Evolutionary conservation across 2,329 filamentous ascomycete genomes (phyloP), one percentile per base, ranked within the genome.

Genomic region (Aspergillus hortae): DNA sequence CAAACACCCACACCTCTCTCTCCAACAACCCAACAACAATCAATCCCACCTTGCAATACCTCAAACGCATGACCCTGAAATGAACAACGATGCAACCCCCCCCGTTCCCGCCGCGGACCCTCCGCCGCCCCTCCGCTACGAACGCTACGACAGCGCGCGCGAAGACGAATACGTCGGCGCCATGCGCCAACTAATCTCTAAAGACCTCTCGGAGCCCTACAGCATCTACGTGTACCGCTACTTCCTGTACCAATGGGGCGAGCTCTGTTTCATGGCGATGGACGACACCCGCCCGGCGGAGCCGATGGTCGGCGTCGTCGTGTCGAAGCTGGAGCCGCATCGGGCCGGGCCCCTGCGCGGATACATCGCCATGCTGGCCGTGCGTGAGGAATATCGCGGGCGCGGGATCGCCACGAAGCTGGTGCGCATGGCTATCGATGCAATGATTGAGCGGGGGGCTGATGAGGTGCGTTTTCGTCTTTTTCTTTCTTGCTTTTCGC

Each of bases 181-280:
- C 40, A 96, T 99, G 72, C 86, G 92, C 50, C 86, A 92, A 52
- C 77, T 99, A 67, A 99, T 99, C 65, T 94, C 92, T 42, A 95
- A 92, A 65, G 94, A 97, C 68, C 81, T 99, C 46, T 97, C 92
- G 61, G 94, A 99, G 72, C 94, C 94, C 1, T 99, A 99, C 72
- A 97, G 92, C 74, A 97, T 99, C 69, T 99, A 99, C 76, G 94
- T 99, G 53, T 99, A 97, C 72, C 86, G 94, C 30, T 99, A 99
- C 71, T 99, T 99, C 65, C 78, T 99, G 15, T 96, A 95, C 68
- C 91, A 97, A 81, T 99, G 94, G 94, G 89, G 89, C 4, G 88
- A 97, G 67, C 77, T 99, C n/a, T 99, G 94, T 73, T 97, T 90
- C 73, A 89, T 97, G 85, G 75, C 78, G 35, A 73, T 81, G 56